A percentile compares a stretch with the other conserved stretches of the same genome.
These are phyloP conservation scores for Fusarium protoensiforme DNA, from an alignment of 2,329 filamentous ascomycete genomes.

Conservation along the genomic window DNA sequence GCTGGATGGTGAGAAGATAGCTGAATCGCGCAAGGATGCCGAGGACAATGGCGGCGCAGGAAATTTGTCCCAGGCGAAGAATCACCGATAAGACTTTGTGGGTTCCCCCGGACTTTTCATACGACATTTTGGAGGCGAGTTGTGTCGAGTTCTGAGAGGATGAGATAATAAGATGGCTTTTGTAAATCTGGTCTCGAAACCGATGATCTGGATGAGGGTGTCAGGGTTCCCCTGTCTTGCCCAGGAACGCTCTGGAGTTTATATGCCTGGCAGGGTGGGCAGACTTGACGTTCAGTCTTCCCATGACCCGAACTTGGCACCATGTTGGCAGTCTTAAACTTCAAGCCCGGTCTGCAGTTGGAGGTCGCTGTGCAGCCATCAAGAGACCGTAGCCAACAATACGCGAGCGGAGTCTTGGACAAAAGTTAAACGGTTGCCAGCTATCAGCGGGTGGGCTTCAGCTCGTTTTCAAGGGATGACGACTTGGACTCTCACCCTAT, in stretches of 20 bases:
- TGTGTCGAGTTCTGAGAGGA: background rate
- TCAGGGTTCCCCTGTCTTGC: background rate
- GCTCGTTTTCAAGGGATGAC: background rate
- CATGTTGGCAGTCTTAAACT: background rate
- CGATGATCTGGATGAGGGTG: background rate
- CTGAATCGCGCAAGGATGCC: conserved; percentile 37
- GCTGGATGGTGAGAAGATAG: conserved; percentile 22
- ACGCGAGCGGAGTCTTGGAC: background rate
- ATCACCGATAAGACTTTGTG: conserved; percentile 36
- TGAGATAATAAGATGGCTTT: background rate
- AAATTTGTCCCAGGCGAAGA: conserved; percentile 31
- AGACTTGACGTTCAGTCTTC: background rate
- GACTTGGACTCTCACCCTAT: no score
- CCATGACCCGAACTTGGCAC: background rate
- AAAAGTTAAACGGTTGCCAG: background rate
- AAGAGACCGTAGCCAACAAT: background rate
- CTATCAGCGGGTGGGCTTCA: background rate
- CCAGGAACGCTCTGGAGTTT: background rate
- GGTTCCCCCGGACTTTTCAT: background rate
- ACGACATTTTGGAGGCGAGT: background rate
- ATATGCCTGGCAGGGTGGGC: background rate
- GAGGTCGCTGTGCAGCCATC: background rate
- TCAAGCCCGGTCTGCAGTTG: background rate
- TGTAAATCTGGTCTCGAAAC: background rate
- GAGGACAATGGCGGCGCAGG: conserved; percentile 38